Percentiles rank a stretch among this genome's conserved stretches.
These are phyloP conservation scores for Termitomyces sp. DNA, from an alignment of 768 basidiomycete genomes.

Conservation along the genomic window DNA sequence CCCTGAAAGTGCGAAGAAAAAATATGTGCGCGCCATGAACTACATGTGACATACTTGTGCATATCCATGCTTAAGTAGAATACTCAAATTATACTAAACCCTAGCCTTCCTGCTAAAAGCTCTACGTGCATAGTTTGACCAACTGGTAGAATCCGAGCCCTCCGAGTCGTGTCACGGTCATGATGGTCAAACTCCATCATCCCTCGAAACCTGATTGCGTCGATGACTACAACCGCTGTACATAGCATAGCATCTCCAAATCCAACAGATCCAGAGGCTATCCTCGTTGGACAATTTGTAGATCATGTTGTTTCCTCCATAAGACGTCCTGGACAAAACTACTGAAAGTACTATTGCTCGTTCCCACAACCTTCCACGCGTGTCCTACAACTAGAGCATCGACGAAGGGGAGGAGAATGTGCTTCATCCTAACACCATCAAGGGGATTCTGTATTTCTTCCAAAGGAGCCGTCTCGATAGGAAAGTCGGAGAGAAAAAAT, in stretches of 20 bases:
- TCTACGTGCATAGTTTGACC: background rate
- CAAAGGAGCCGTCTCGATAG: constrained; percentile 27
- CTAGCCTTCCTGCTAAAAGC: too few relatives aligned
- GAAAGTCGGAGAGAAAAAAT: constrained; percentile 57
- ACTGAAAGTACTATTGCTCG: constrained; percentile 76
- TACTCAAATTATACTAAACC: background rate
- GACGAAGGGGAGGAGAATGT: constrained; percentile 58
- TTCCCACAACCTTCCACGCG: constrained; percentile 61
- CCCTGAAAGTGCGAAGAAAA: background rate
- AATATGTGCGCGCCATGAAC: background rate
- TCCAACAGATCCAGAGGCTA: constrained; percentile 17
- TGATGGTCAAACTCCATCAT: background rate
- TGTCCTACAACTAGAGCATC: constrained; percentile 69
- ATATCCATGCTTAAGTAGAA: background rate
- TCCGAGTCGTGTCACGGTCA: background rate
- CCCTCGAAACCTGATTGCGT: background rate
- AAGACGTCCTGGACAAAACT: constrained; percentile 65
- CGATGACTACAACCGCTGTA: background rate
- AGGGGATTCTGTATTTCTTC: constrained; percentile 38
- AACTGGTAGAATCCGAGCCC: background rate
- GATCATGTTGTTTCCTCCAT: constrained; percentile 58
- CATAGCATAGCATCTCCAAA: background rate
- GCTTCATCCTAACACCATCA: constrained; percentile 47
- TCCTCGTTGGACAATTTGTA: constrained; percentile 50
- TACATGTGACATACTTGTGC: background rate